Evolutionary conservation across 2,329 filamentous ascomycete genomes (phyloP), one percentile per base, ranked within the genome.

Genomic region (Penicillium sp.): DNA sequence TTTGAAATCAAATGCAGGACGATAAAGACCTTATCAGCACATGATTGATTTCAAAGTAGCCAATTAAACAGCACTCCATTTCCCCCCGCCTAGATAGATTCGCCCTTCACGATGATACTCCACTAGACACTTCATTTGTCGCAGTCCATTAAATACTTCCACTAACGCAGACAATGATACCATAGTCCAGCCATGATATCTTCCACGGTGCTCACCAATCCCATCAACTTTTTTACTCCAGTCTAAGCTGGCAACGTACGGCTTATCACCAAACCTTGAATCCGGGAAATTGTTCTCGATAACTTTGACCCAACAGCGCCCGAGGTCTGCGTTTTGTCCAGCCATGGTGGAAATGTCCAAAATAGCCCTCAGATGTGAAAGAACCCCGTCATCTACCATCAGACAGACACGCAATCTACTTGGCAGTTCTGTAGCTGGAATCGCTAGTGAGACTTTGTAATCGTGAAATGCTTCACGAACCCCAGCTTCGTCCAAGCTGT

Each of bases 251-350:
- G 39, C 33, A 4, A 58, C 13, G 17, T 43, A 56, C 3, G 57
- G 49, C 32, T 56, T 27, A 21, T 61, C 54, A 4, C 40, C 52
- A 29, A 60, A 52, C 13, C 52, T 42, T 17, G 50, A 33, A 43
- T 68, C 64, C 2, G 66, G 66, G 23, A 59, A 68, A 40, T 66
- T 66, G 33, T 68, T 63, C 52, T 69, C 67, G 18, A 69, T 32
- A 17, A 66, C 52, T 24, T 65, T 68, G 4, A 69, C 55, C 43
- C 57, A 65, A 46, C 61, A 62, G 20, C 37, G 24, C 3, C 45
- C 50, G 13, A 60, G 21, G 41, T 59, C 52, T 9, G 43, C 34
- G 27, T 56, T 51, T 17, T 41, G 44, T 13, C 52, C 59, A 10
- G 18, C 41, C 41, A 49, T 54, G 12, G 49, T 46, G 2, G 51